phyloP scores from a whole-genome alignment of 78 protist genomes.

The Pigoraptor vietnamica region DNA sequence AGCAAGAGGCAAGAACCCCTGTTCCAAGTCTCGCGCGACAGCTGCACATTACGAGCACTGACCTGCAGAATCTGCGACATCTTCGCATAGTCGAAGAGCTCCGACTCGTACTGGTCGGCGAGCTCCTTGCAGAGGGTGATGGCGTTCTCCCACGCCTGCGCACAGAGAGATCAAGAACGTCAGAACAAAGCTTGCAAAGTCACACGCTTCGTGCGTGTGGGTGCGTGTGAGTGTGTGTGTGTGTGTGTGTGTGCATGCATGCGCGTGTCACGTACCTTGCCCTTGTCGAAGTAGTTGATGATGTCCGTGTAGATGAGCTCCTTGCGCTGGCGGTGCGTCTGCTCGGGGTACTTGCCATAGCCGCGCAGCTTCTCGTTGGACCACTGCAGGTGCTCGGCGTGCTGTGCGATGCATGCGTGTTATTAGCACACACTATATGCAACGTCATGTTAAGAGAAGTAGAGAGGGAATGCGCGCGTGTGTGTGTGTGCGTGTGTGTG shows the following conservation, averaged over 20 bases:
- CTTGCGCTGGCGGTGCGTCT: conserved; percentile 33
- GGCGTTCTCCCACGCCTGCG: conserved; percentile 62
- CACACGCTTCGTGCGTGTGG: neutral
- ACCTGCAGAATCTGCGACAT: conserved; percentile 21
- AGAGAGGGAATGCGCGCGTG: neutral
- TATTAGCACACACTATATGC: no score
- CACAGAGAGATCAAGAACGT: no score
- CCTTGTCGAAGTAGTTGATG: conserved; percentile 59
- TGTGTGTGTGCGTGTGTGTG: conserved; percentile 7
- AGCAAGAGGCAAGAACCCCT: neutral
- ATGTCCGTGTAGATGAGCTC: conserved; percentile 29
- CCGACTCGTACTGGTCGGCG: conserved; percentile 36
- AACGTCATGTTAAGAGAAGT: neutral
- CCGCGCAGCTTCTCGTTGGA: neutral
- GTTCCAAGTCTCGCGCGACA: neutral
- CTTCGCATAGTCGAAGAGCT: conserved; percentile 40
- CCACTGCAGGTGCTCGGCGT: neutral
- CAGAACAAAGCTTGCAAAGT: no score
- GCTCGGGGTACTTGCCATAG: neutral
- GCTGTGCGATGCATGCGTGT: no score
- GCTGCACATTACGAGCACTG: neutral
- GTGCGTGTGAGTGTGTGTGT: neutral
- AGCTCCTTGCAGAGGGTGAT: conserved; percentile 29
- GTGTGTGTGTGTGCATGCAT: neutral
- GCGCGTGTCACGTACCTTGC: conserved; percentile 20